phyloP scores from a whole-genome alignment of 176 grass and related monocot genomes.

The Aegilops longissima region DNA sequence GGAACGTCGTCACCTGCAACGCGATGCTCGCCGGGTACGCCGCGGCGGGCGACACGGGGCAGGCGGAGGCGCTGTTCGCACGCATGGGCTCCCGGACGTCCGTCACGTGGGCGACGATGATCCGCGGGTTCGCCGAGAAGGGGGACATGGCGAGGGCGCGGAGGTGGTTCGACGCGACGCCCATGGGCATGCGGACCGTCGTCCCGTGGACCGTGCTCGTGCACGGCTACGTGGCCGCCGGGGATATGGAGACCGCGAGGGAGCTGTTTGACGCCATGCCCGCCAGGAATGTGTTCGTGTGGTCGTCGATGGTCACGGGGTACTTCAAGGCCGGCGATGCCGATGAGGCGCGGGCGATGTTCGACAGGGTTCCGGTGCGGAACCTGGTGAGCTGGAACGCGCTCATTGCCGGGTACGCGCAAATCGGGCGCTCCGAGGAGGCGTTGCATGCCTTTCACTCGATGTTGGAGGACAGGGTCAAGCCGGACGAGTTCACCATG shows the following conservation, averaged over 20 bases:
- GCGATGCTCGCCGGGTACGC: conserved; percentile 55
- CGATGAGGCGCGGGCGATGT: conserved; percentile 29
- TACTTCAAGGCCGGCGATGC: conserved; percentile 59
- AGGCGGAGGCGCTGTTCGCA: conserved; percentile 31
- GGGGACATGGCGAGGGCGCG: conserved; percentile 38
- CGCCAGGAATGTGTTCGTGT: conserved; percentile 49
- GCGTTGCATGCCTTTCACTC: conserved; percentile 40
- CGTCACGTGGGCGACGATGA: conserved; percentile 46
- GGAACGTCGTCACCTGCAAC: conserved; percentile 46
- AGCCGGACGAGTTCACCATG: conserved; percentile 66
- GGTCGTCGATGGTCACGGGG: conserved; percentile 66
- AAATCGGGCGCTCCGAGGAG: conserved; percentile 48
- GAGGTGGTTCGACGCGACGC: conserved; percentile 40
- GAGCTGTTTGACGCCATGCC: conserved; percentile 67
- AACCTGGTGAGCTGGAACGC: conserved; percentile 72
- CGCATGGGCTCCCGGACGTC: conserved; percentile 20
- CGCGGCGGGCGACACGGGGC: conserved; percentile 35
- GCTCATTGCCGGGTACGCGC: conserved; percentile 51
- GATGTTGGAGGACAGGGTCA: conserved; percentile 40
- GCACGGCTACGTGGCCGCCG: conserved; percentile 37
- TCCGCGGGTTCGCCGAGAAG: conserved; percentile 45
- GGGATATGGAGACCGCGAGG: conserved; percentile 51
- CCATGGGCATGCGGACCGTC: conserved; percentile 35
- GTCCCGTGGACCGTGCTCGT: conserved; percentile 63
- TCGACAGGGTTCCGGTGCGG: conserved; percentile 40